Percentiles rank a stretch among this genome's conserved stretches.
Evolutionary conservation across 1,284 basidiomycete genomes (phyloP).

Genomic region (Apiotrichum gamsii): DNA sequence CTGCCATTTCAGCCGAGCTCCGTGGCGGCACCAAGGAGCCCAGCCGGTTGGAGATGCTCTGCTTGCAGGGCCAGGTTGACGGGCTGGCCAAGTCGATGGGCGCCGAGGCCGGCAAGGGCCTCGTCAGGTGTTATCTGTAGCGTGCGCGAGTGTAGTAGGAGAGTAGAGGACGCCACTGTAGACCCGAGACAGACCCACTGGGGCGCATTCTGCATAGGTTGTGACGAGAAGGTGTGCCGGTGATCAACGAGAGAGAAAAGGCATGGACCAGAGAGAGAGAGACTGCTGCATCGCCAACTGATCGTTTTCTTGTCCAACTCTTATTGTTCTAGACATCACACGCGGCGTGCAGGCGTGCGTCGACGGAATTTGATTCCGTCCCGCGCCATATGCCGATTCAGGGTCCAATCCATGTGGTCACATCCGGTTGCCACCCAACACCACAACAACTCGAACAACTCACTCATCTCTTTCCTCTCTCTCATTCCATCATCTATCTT

Average conservation of each 20-base stretch:
- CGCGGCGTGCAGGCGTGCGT: too few species aligned
- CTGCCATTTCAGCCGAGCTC: slow-evolving; percentile 73
- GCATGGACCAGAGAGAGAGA: background rate
- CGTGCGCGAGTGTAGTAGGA: slow-evolving; percentile 2
- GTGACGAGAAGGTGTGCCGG: background rate
- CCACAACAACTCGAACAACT: background rate
- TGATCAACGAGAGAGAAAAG: background rate
- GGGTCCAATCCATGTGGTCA: too few species aligned
- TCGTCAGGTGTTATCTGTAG: slow-evolving; percentile 43
- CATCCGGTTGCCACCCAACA: too few species aligned
- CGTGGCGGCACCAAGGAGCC: slow-evolving; percentile 87
- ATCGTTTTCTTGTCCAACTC: too few species aligned
- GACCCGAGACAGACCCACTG: too few species aligned
- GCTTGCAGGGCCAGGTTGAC: slow-evolving; percentile 80
- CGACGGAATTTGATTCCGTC: too few species aligned
- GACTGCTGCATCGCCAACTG: too few species aligned
- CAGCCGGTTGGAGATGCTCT: slow-evolving; percentile 79
- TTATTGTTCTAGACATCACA: too few species aligned
- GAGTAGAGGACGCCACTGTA: slow-evolving; percentile 1
- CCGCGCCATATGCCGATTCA: too few species aligned
- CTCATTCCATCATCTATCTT: background rate
- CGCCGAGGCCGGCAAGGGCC: slow-evolving; percentile 57
- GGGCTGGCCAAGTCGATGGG: slow-evolving; percentile 71
- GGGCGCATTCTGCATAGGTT: slow-evolving; percentile 8
- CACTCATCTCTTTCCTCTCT: background rate